Evolutionary conservation across 306 rosid species (phyloP), one percentile per base, ranked within the genome.

Genomic region (Lathyrus aphaca): DNA sequence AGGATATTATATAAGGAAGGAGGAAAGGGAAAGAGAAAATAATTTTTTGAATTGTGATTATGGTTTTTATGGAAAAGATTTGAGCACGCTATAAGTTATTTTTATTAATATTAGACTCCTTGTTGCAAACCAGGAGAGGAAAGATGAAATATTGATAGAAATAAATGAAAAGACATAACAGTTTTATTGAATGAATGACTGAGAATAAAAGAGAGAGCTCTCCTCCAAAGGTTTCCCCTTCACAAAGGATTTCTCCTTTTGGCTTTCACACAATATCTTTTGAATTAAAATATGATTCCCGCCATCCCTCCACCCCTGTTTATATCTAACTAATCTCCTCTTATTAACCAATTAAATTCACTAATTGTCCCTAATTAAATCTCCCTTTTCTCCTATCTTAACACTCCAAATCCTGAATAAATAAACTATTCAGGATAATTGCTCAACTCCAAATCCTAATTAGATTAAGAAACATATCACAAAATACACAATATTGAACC

Each of bases 51-150:
- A 5, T 8, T 38, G 48, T 10, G 67, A 38, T 61, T 18, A 18
- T 38, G 49, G 67, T 61, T 61, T 61, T 38, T 61, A 61, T 38
- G 15, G 49, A 10, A 61, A 61, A 40, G 10, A 38, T 17, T 38
- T 38, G 8, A 17, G 67, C 16, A 17, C 16, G 18, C 11, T 56
- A 29, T 29, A 44, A 7, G 6, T 15, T 58, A 3, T 32, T 15
- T 59, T 11, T 59, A 56, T 39, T 29, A 27, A 29, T 56, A n/a
- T 17, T 29, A 6, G 39, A 56, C 40, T 56, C 40, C 35, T 61
- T 37, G 48, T 17, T 61, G 21, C 29, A 12, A 38, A 38, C 49
- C 67, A 37, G 17, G 48, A 38, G 49, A 61, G 49, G 66, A 61
- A 40, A 63, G 43, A 30, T 40, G 51, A 43, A 63, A 63, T 37